Evolutionary conservation across 129 eudicot genomes (phyloP), one percentile per base, ranked within the genome.

Genomic region (Arctium minus): DNA sequence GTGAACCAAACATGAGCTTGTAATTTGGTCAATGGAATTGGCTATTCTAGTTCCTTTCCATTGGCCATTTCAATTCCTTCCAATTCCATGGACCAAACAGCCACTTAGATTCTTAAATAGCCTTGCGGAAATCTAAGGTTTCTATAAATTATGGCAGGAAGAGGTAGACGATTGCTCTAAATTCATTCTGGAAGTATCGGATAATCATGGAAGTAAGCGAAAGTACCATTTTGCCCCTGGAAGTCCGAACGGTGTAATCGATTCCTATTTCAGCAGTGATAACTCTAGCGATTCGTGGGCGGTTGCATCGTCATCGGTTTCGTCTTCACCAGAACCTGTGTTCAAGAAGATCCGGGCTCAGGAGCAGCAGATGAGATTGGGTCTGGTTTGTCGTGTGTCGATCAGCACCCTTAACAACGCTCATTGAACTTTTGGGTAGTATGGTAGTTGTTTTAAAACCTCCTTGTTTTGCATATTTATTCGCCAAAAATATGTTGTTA

Each of bases 211-310:
- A 73, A 76, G 31, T 75, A 80, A 95, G 88, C 88, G 97, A 69
- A 95, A 90, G 83, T 80, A 75, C 78, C 77, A 38, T n/a, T 79
- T 82, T 15, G 18, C 80, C 35, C 93, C 96, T 17, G 86, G 87
- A 78, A 91, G 98, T 81, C 98, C 98, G 33, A 89, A 80, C 31
- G 96, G 93, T 36, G 93, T 91, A 9, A 86, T 95, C 13, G 96
- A 92, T 88, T 87, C 91, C 29, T 81, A 88, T 84, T 86, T 91
- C 79, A 86, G 91, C 88, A 83, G 88, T 8, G 94, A 92, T 27
- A 94, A 89, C 89, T 88, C 92, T 10, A 79, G 84, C 32, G 92
- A 92, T 35, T 91, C 96, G 7, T 91, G 97, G 93, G 79, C 88
- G 17, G 82, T 79, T 81, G 87, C 88, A 44, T 72, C 68, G 5